Base-by-base conservation (phyloP, 352 stramenopile species). In the Globisporangium rhizosaccharum region DNA sequence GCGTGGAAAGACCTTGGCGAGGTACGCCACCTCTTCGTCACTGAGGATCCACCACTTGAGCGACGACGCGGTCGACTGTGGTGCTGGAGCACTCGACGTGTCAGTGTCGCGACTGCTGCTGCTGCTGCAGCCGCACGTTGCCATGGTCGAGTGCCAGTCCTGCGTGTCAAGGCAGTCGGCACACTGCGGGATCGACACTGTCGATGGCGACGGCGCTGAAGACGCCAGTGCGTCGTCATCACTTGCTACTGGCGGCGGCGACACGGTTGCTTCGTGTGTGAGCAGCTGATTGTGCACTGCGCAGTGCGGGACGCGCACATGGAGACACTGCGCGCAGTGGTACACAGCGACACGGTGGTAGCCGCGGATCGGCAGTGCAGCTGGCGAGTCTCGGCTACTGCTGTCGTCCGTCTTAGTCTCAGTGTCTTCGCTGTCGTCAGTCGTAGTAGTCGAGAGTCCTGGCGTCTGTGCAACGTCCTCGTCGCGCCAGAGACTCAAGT, bases 31-130 rank as follows among this genome's bases (percentile, higher is more conserved):
- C 49, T 92, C 82, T 37, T 88, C 72, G 20, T 86, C 74, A 61
- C 77, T 90, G 51, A 92, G 53, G 55, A 92, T 87, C 82, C 82
- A 92, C 79, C 79, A 92, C 56, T 71, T 72, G 2, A 90, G 61
- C 8, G 58, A 39, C 45, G 37, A 2, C 45, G 65, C 66, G 14
- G 44, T 57, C 1, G 12, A 18, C 39, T 23, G 44, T 62, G 44
- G 41, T 49, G 37, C n/a, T 47, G 30, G 6, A 23, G 23, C 23
- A 46, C 12, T 41, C 23, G 6, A 50, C 25, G 8, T 61, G 41
- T 30, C 37, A 2, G 18, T 25, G 14, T 26, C 20, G 25, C 49
- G 9, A 53, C 6, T 41, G 26, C 57, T 20, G 55, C 56, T 49
- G 18, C 20, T 17, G 25, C 53, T 41, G 46, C 75, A 82, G n/a